A percentile compares a stretch with the other conserved stretches of the same genome.
Evolutionary conservation across 1,284 basidiomycete genomes (phyloP).

Genomic region (Sanghuangporus baumii): DNA sequence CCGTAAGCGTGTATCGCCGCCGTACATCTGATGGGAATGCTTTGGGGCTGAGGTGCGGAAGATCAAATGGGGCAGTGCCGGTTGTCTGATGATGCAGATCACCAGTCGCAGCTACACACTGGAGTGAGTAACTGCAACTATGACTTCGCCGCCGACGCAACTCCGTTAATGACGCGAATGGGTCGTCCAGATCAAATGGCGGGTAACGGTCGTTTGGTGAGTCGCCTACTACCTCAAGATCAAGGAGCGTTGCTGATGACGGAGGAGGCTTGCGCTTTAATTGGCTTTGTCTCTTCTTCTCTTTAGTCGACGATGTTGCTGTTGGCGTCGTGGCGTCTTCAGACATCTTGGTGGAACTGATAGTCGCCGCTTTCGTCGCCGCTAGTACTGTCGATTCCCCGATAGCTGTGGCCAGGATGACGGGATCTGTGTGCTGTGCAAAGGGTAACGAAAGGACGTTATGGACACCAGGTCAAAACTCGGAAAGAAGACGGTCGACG

Average conservation of each 20-base stretch:
- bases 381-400: background rate
- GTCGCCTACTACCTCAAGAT: constrained; percentile 8
- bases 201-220: constrained; percentile 11
- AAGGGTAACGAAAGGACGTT: background rate
- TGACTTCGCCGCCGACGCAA: constrained; percentile 12
- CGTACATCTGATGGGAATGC: constrained; percentile 7
- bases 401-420: background rate
- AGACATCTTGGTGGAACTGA: background rate
- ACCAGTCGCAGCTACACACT: background rate
- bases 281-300: constrained; percentile 3
- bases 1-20: constrained; percentile 14
- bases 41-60: constrained; percentile 8
- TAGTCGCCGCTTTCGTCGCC: background rate
- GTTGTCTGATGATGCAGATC: background rate
- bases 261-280: constrained; percentile 15
- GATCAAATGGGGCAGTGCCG: constrained; percentile 13
- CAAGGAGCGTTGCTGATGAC: background rate
- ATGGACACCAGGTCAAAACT: background rate
- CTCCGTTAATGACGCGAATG: constrained; percentile 16
- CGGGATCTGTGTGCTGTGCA: background rate
- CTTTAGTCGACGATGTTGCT: background rate
- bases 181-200: constrained; percentile 17
- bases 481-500: background rate
- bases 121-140: constrained; percentile 4
- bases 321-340: background rate